Conservation (phyloP, 116 monocot genomes). For the Dioscorea cayenensis region DNA sequence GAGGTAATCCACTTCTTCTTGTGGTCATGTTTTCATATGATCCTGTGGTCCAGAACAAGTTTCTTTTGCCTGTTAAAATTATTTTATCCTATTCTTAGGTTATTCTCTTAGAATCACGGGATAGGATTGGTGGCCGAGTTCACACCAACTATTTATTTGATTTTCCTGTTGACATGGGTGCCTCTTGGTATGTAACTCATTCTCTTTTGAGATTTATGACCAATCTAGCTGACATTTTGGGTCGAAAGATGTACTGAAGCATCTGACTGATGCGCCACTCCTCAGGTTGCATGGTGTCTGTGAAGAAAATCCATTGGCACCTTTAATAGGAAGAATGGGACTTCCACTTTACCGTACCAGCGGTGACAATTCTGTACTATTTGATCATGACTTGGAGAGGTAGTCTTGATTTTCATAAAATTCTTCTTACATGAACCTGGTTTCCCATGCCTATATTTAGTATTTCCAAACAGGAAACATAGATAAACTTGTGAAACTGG, state of each 20-base stretch:
- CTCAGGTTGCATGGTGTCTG: slow-evolving; percentile 93
- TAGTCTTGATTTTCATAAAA: slow-evolving; percentile 12
- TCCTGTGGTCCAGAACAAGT: neutral
- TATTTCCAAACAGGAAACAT: neutral
- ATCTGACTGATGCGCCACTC: neutral
- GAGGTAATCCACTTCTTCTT: slow-evolving; percentile 22
- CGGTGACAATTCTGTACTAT: slow-evolving; percentile 88
- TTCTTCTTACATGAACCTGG: neutral
- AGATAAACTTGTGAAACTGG: neutral
- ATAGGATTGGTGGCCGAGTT: slow-evolving; percentile 75
- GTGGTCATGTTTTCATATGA: neutral
- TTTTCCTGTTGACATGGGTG: slow-evolving; percentile 85
- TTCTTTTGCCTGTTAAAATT: neutral
- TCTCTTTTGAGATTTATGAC: neutral
- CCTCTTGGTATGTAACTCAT: slow-evolving; percentile 44
- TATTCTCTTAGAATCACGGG: slow-evolving; percentile 70
- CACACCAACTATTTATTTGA: slow-evolving; percentile 69
- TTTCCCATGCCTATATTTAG: neutral
- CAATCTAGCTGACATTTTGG: neutral
- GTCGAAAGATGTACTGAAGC: neutral
- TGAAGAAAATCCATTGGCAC: slow-evolving; percentile 85
- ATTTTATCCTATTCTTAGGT: slow-evolving; percentile 30
- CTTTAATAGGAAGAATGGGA: slow-evolving; percentile 78
- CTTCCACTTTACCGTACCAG: slow-evolving; percentile 90
- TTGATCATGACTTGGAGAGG: slow-evolving; percentile 97